Base-by-base conservation (phyloP, 2,329 filamentous ascomycete genomes). In the Trichoderma polysporum region DNA sequence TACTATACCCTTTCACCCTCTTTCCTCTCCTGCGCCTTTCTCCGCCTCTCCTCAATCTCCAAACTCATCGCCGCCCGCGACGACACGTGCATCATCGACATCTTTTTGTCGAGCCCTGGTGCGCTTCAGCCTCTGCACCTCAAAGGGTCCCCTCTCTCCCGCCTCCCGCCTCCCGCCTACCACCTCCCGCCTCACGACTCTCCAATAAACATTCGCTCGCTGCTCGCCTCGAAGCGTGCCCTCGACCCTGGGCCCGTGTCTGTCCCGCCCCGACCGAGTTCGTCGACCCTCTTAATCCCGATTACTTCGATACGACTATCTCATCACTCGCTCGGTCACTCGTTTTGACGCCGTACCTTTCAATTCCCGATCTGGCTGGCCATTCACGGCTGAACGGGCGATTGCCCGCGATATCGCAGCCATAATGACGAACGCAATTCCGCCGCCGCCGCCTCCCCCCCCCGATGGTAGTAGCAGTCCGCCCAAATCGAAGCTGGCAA, bases 311-410 rank as follows among this genome's bases (percentile, higher is more conserved):
- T n/a, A 25, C 58, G 58, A 56, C 27, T 19, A 13, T 64, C 27
- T 45, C 60, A 33, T 33, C 49, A 49, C 52, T 56, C 50, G 45
- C 25, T 35, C 59, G 17, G 49, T 35, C 60, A 22, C 25, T 59
- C 54, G 47, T 56, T 61, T 57, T 29, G 47, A 13, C 15, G 59
- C 58, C 49, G 49, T n/a, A 3, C 19, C 39, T 47, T 33, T 58
- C 61, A 19, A 66, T 41, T 27, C 41, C n/a, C 41, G 66, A 68
- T 54, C 77, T 79, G 77, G 77, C 77, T 79, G 77, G 74, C 73
- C 64, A 73, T 71, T 69, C 71, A 71, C 76, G 75, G 75, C 73
- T 74, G 75, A 77, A 76, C 77, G 77, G 77, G 77, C 77, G 70
- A 68, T 77, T 73, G 77, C 77, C 77, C 77, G 77, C 77, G 69